Evolutionary conservation across 1,139 yeast species (phyloP), one percentile per base, ranked within the genome.

Genomic region (Petasospora rhodanensis): DNA sequence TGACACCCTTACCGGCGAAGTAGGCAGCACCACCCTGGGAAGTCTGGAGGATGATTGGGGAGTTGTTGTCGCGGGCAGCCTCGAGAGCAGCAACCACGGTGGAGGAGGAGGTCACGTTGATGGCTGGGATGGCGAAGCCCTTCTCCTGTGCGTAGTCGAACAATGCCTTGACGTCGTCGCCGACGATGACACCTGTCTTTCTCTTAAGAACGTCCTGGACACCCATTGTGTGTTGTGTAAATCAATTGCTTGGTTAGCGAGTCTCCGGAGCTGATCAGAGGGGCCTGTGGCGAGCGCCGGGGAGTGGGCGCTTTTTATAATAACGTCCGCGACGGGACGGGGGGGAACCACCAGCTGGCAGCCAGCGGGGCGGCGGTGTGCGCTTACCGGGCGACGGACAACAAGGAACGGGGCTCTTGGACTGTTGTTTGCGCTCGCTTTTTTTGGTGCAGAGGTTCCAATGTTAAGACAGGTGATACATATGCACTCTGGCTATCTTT

Each of bases 1-100:
- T 76, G 54, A 93, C 89, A 70, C 98, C 98, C 79, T 91, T 91
- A 74, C 97, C 97, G 51, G 97, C 98, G 65, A 91, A 91, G 86
- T 76, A 93, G 49, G 97, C 98, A 54, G 98, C 94, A 74, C 99
- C 99, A 73, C 99, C 99, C 68, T 91, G 89, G 46, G 98, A 91
- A 52, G 91, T 78, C 73, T 91, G 99, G 63, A 91, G 73, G 62
- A 91, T 86, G 69, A 91, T 87, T 70, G 99, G 98, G 44, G 96
- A 73, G 66, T 84, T 82, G 73, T 64, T 66, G 73, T 91, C 97
- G 70, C 98, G 85, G 45, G 99, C 98, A 55, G 98, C 94, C 73
- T 93, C 98, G 62, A 91, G 76, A 53, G 96, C 93, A 54, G 97
- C 87, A 57, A 91, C 91, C 43, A 80, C 98, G 48, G 97, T 89